phyloP scores from a whole-genome alignment of 2,329 filamentous ascomycete genomes.

The Fusarium sterilihyphosum region DNA sequence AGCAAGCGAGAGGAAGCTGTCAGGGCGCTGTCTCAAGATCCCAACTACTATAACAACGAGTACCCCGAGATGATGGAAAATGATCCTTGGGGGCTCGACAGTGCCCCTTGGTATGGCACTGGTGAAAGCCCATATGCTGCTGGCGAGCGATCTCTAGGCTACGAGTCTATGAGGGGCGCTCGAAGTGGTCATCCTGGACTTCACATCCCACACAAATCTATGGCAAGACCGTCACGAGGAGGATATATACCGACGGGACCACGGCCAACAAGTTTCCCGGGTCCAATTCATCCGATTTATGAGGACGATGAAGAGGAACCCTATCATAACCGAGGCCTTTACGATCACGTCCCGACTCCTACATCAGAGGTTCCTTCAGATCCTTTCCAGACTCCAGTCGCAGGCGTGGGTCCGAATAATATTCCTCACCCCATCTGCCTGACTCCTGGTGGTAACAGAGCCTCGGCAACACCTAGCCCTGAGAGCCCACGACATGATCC shows the following conservation, averaged over 20 bases:
- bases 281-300: slow-evolving; percentile 66
- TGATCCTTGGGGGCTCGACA: slow-evolving; percentile 41
- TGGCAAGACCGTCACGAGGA: slow-evolving; percentile 43
- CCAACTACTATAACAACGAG: slow-evolving; percentile 55
- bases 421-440: slow-evolving; percentile 34
- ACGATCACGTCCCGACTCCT: slow-evolving; percentile 45
- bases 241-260: slow-evolving; percentile 48
- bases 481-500: slow-evolving; percentile 56
- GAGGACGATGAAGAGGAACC: slow-evolving; percentile 66
- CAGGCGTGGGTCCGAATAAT: slow-evolving; percentile 22
- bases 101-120: slow-evolving; percentile 57
- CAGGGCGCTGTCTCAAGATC: slow-evolving; percentile 61
- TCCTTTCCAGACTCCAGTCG: slow-evolving; percentile 61
- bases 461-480: slow-evolving; percentile 53
- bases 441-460: slow-evolving; percentile 45
- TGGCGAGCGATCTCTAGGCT: slow-evolving; percentile 57
- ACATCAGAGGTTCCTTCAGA: slow-evolving; percentile 55
- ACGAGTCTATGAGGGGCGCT: slow-evolving; percentile 58
- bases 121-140: slow-evolving; percentile 54
- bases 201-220: slow-evolving; percentile 49
- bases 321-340: slow-evolving; percentile 42
- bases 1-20: slow-evolving; percentile 58
- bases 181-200: slow-evolving; percentile 38
- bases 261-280: slow-evolving; percentile 47
- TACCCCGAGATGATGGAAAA: slow-evolving; percentile 59